A percentile compares a stretch with the other conserved stretches of the same genome.
These are phyloP conservation scores for Rubus parviflorus DNA, from an alignment of 306 rosid genomes.

Conservation along the genomic window DNA sequence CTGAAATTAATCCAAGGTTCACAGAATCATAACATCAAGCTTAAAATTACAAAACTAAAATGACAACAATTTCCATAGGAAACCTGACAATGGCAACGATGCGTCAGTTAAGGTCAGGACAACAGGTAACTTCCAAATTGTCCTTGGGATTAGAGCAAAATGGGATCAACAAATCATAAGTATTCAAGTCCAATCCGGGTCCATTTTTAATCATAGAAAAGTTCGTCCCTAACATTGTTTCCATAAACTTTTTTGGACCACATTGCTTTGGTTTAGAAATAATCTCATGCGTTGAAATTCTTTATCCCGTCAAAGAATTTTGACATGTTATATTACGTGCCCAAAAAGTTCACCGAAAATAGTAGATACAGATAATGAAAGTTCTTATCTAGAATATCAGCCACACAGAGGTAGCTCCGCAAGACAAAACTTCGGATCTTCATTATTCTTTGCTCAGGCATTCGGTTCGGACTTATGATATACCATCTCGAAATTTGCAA, in stretches of 20 bases:
- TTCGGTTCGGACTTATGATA: too few relatives aligned
- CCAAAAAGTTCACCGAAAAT: too few relatives aligned
- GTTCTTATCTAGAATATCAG: too few relatives aligned
- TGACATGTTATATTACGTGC: too few relatives aligned
- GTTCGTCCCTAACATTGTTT: not conserved
- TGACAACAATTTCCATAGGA: not conserved
- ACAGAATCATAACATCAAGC: not conserved
- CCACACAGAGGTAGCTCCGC: too few relatives aligned
- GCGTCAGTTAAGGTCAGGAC: conserved; percentile 9
- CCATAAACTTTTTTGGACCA: not conserved
- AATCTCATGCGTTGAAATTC: too few relatives aligned
- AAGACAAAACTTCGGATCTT: too few relatives aligned
- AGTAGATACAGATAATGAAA: too few relatives aligned
- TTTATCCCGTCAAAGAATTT: too few relatives aligned
- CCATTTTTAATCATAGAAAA: not conserved
- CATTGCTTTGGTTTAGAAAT: not conserved
- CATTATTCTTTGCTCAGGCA: too few relatives aligned
- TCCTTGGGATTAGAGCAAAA: not conserved
- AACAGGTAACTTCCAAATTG: not conserved
- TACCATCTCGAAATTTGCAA: too few relatives aligned
- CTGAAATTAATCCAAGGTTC: conserved; percentile 12
- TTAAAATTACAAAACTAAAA: not conserved
- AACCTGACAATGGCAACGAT: not conserved
- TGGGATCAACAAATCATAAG: not conserved
- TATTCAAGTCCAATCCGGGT: not conserved